phyloP scores from a whole-genome alignment of 768 basidiomycete genomes.

The Lanmaoa rubissima region DNA sequence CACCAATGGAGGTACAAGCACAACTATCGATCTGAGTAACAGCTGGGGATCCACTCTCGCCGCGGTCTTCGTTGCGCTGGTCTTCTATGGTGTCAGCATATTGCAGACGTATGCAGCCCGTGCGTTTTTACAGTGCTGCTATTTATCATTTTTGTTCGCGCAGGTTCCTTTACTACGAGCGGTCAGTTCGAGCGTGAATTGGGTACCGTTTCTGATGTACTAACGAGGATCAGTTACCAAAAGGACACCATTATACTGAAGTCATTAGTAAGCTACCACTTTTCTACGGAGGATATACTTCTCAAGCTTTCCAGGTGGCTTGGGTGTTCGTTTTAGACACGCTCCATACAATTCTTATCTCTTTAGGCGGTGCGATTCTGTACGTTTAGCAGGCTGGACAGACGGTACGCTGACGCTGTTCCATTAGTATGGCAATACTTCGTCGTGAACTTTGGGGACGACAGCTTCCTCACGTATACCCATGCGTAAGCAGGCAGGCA shows the following conservation, averaged over 20 bases:
- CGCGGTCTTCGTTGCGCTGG: constrained; percentile 16
- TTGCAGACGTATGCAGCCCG: constrained; percentile 21
- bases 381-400: not conserved
- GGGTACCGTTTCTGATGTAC: not conserved
- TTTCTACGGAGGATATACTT: not conserved
- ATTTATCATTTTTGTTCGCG: not conserved
- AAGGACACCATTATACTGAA: constrained; percentile 14
- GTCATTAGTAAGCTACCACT: constrained; percentile 8
- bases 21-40: constrained; percentile 5
- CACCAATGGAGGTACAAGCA: not conserved
- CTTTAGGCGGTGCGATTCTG: constrained; percentile 14
- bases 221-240: constrained; percentile 14
- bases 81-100: constrained; percentile 27
- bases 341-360: constrained; percentile 17
- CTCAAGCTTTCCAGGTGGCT: constrained; percentile 15
- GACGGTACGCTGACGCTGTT: not conserved
- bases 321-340: constrained; percentile 22
- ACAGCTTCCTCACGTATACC: constrained; percentile 5
- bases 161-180: constrained; percentile 28
- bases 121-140: not conserved
- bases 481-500: constrained; percentile 20
- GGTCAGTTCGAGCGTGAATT: constrained; percentile 11
- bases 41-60: constrained; percentile 28
- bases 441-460: constrained; percentile 23
- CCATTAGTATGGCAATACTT: constrained; percentile 23